phyloP scores from a whole-genome alignment of 768 basidiomycete species.

The Gymnopilus junonius region DNA sequence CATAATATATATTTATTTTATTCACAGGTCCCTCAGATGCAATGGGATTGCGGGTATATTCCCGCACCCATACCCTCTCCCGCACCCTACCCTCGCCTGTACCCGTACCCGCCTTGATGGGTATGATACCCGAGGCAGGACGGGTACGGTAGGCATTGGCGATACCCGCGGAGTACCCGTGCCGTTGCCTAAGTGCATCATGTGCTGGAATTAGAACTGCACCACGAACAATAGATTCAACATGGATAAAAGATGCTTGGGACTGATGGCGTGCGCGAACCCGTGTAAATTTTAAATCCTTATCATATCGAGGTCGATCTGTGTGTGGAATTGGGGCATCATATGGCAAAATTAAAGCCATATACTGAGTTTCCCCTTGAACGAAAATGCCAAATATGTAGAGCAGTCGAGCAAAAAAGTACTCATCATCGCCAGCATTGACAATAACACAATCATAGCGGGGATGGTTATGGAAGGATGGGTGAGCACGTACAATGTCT shows the following conservation, averaged over 20 bases:
- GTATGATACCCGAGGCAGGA: too few species aligned
- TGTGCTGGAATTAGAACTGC: conserved; percentile 2
- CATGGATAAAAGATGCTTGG: conserved; percentile 3
- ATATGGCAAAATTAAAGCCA: conserved; percentile 5
- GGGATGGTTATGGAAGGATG: neutral
- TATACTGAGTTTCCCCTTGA: neutral
- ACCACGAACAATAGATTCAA: conserved; percentile 15
- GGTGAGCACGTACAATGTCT: neutral
- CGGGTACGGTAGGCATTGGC: too few species aligned
- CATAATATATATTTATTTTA: too few species aligned
- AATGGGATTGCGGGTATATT: too few species aligned
- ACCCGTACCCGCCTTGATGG: too few species aligned
- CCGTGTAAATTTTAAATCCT: conserved; percentile 1
- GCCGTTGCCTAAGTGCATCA: too few species aligned
- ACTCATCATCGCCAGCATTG: neutral
- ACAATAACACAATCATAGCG: neutral
- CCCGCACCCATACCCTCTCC: too few species aligned
- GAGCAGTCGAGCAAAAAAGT: conserved; percentile 5
- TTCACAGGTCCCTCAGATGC: too few species aligned
- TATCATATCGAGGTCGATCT: conserved; percentile 1
- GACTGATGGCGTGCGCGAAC: neutral
- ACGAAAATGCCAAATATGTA: neutral
- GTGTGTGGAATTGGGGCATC: conserved; percentile 2
- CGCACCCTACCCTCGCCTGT: too few species aligned
- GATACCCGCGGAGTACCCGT: too few species aligned